Percentiles rank a stretch among this genome's conserved stretches.
These are phyloP conservation scores for Tetrahymena elliotti DNA, from an alignment of 73 alveolate genomes.

Conservation along the genomic window DNA sequence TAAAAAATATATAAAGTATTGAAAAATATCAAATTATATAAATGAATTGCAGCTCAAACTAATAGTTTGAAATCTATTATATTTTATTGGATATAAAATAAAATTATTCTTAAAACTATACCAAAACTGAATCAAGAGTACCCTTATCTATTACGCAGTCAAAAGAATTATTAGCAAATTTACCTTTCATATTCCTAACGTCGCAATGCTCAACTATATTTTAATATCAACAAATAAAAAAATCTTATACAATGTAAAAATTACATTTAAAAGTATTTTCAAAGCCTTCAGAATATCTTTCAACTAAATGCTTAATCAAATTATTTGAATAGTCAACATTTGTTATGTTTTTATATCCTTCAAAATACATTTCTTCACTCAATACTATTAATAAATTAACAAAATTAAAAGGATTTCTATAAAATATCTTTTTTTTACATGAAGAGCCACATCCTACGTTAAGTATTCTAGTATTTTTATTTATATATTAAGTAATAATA, in stretches of 20 bases:
- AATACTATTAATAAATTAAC: neutral
- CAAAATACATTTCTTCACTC: conserved; percentile 33
- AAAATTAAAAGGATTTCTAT: neutral
- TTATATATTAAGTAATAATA: conserved; percentile 44
- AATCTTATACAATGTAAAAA: neutral
- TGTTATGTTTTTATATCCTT: conserved; percentile 21
- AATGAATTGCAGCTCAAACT: no score
- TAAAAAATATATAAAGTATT: no score
- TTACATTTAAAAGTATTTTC: conserved; percentile 17
- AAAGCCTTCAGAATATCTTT: conserved; percentile 10
- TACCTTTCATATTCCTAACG: neutral
- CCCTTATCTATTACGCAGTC: conserved; percentile 44
- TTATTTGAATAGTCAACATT: conserved; percentile 25
- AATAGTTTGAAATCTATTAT: no score
- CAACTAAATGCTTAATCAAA: conserved; percentile 4
- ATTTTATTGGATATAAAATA: no score
- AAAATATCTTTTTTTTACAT: neutral
- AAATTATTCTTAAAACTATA: neutral
- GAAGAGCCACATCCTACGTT: conserved; percentile 45
- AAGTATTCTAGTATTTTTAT: conserved; percentile 11
- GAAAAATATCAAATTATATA: no score
- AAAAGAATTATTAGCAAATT: conserved; percentile 18
- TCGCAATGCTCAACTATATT: neutral
- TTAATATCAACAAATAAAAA: neutral
- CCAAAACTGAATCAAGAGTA: conserved; percentile 19